Base-by-base conservation (phyloP, 2,329 filamentous ascomycete genomes). In the Colletotrichum ledebouriae region DNA sequence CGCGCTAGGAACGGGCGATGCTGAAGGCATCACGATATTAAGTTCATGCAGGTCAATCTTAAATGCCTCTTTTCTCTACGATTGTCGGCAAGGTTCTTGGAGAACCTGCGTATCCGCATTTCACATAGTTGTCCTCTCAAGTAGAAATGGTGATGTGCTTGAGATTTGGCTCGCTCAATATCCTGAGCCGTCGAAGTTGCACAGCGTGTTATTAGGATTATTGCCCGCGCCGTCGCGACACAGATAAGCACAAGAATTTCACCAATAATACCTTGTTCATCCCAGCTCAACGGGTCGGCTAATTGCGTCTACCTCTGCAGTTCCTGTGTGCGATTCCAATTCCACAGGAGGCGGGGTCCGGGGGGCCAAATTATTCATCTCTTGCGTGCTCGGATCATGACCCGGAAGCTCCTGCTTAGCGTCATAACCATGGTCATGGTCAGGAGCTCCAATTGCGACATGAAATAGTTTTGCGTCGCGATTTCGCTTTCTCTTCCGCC, bases 271-370 rank as follows among this genome's bases (percentile, higher is more conserved):
- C 1, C 12, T 3, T 46, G n/a, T 46, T n/a, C 39, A 46, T 46
- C 22, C 56, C 17, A 58, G 12, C 25, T 58, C 41, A 20, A 58
- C 41, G 10, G 41, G 56, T 1, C 56, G 56, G 25, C 56, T 59
- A 12, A 13, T 29, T n/a, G 41, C 41, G n/a, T 44, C 41, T 29
- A 59, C 25, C 6, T 59, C 39, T 34, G 41, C 29, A 4, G 56
- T 41, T 39, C 41, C 17, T 9, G 41, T 47, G 13, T 46, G 29
- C 1, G 56, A 46, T 6, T 22, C 17, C 4, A 59, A 10, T 41
- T 59, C 56, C 9, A 46, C 25, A 6, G 41, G 41, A 10, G 41
- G 25, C 13, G 22, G n/a, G 4, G n/a, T 20, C 41, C 13, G 17
- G 11, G 29, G 29, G 9, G 37, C 15, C 11, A 66, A 13, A 41